These are phyloP conservation scores for Rhodotorula sp. DNA, from an alignment of 1,284 basidiomycete genomes.

Conservation along the genomic window DNA sequence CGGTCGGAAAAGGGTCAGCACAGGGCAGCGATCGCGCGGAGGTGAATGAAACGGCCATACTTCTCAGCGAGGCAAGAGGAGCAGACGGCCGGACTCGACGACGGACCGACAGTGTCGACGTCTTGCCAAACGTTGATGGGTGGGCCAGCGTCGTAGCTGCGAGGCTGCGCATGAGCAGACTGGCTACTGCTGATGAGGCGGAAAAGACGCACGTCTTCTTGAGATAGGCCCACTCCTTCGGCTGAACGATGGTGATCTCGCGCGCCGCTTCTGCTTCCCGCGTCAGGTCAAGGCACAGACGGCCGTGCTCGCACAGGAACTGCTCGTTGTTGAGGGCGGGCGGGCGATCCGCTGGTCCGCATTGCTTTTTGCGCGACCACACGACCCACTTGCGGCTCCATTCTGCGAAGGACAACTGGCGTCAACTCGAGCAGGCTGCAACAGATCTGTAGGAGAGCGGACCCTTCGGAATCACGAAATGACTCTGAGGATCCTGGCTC, in stretches of 20 bases:
- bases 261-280: conserved; percentile 58
- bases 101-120: neutral
- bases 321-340: conserved; percentile 60
- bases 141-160: conserved; percentile 32
- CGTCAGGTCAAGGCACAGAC: conserved; percentile 66
- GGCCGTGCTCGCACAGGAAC: conserved; percentile 66
- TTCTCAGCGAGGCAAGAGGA: conserved; percentile 16
- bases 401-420: neutral
- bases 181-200: neutral
- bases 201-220: conserved; percentile 54
- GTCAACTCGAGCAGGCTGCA: neutral
- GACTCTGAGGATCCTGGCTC: neutral
- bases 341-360: conserved; percentile 55
- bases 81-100: conserved; percentile 12
- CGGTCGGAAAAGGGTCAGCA: too few relatives aligned
- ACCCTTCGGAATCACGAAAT: conserved; percentile 32
- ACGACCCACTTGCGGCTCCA: conserved; percentile 23
- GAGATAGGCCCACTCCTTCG: conserved; percentile 63
- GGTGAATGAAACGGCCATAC: conserved; percentile 8
- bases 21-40: too few relatives aligned
- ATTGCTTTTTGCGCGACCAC: conserved; percentile 22
- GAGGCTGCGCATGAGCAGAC: too few relatives aligned
- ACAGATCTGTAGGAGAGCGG: neutral
- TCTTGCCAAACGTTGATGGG: conserved; percentile 26
- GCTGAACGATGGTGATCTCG: conserved; percentile 59